phyloP scores from a whole-genome alignment of 768 basidiomycete genomes.

The Phaeotremella fagi region DNA sequence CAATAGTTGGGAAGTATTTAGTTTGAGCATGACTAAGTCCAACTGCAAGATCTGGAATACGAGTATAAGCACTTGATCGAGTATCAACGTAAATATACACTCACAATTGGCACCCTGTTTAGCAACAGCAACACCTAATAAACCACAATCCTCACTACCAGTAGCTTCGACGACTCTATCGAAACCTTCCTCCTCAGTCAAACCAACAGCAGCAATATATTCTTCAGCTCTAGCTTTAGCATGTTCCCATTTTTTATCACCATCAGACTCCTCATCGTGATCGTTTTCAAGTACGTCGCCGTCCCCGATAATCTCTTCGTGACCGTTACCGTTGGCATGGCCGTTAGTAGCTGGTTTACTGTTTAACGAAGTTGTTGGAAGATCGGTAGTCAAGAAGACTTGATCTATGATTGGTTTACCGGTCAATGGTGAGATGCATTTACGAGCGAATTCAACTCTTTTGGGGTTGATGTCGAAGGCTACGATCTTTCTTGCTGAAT shows the following conservation, averaged over 20 bases:
- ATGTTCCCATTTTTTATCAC: slow-evolving; percentile 36
- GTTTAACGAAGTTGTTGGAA: slow-evolving; percentile 16
- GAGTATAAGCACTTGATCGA: neutral
- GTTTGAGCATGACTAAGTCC: slow-evolving; percentile 40
- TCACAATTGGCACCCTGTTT: slow-evolving; percentile 41
- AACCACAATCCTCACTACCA: slow-evolving; percentile 32
- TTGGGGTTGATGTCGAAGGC: slow-evolving; percentile 36
- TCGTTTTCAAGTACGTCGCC: slow-evolving; percentile 20
- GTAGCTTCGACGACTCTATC: slow-evolving; percentile 41
- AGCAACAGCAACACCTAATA: slow-evolving; percentile 38
- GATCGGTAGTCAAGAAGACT: slow-evolving; percentile 31
- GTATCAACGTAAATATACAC: slow-evolving; percentile 3
- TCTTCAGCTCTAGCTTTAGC: slow-evolving; percentile 26
- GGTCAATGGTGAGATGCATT: slow-evolving; percentile 40
- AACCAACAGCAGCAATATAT: slow-evolving; percentile 23
- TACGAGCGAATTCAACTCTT: slow-evolving; percentile 39
- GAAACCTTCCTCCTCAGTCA: slow-evolving; percentile 37
- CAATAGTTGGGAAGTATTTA: slow-evolving; percentile 32
- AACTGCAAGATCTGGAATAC: slow-evolving; percentile 27
- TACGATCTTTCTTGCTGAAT: slow-evolving; percentile 39
- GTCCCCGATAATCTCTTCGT: slow-evolving; percentile 23
- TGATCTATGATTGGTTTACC: slow-evolving; percentile 44
- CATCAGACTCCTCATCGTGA: slow-evolving; percentile 14
- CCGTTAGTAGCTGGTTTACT: slow-evolving; percentile 9
- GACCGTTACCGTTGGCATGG: slow-evolving; percentile 3